These are phyloP conservation scores for Pythium scleroteichum DNA, from an alignment of 352 stramenopile species.

Conservation along the genomic window DNA sequence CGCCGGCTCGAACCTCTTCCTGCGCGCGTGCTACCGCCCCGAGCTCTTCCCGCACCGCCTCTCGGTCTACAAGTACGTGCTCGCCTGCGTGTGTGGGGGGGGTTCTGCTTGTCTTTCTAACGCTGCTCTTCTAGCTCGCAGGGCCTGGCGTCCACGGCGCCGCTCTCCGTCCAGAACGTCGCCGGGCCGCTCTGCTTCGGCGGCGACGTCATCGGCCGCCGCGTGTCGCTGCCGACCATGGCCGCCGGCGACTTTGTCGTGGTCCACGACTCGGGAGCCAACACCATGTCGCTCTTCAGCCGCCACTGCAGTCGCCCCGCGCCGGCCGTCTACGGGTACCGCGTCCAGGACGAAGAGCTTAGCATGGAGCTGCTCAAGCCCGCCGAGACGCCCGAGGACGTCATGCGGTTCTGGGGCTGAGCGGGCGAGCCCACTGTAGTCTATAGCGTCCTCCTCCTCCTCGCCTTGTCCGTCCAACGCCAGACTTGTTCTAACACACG, in stretches of 20 bases:
- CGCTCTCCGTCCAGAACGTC: slow-evolving; percentile 66
- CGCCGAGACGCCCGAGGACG: slow-evolving; percentile 70
- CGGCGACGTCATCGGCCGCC: slow-evolving; percentile 84
- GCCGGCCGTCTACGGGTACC: slow-evolving; percentile 84
- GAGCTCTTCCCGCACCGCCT: slow-evolving; percentile 79
- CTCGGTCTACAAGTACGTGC: slow-evolving; percentile 78
- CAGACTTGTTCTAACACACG: no score
- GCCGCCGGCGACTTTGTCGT: slow-evolving; percentile 79
- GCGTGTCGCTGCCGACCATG: slow-evolving; percentile 61
- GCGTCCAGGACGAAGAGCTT: slow-evolving; percentile 44
- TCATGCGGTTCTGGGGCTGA: slow-evolving; percentile 81
- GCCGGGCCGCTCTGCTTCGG: slow-evolving; percentile 92
- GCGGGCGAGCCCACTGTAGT: background rate
- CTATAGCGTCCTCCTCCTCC: no score
- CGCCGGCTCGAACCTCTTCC: slow-evolving; percentile 88
- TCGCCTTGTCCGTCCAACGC: no score
- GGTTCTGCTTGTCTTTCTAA: background rate
- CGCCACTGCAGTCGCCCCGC: slow-evolving; percentile 84
- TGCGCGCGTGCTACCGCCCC: slow-evolving; percentile 86
- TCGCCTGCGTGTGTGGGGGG: no score
- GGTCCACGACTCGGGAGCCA: slow-evolving; percentile 85
- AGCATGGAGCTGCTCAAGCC: slow-evolving; percentile 71
- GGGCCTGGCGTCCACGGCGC: slow-evolving; percentile 47
- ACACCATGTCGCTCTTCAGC: slow-evolving; percentile 89
- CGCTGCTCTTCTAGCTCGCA: slow-evolving; percentile 33